Base-by-base conservation (phyloP, 257 asterid genomes). In the Eustoma russellianum region DNA sequence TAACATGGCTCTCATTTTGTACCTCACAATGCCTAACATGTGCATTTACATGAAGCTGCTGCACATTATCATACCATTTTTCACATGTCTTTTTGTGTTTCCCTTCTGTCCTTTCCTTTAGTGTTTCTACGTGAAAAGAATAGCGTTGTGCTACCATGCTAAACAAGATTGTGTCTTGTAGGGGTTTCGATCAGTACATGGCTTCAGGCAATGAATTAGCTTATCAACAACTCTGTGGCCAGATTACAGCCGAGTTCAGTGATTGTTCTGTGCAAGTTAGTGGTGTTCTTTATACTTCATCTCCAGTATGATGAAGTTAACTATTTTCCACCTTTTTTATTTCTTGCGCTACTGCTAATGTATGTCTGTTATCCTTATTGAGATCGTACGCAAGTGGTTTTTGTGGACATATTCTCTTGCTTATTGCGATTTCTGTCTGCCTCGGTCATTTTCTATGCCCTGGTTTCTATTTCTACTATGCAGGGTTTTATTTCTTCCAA, bases 201-300 rank as follows among this genome's bases (percentile, higher is more conserved):
- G 79, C 68, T 59, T 84, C 93, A 49, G 95, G 98, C 59, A 82
- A 67, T 52, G 98, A 91, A 71, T 66, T 66, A 52, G 79, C 93
- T 70, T 91, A 82, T 73, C 97, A 80, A 66, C 77, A 87, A 81
- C 86, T 91, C 67, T 91, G 98, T 75, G 70, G 85, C 54, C 87
- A 79, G 73, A 83, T 91, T 40, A 87, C 98, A 41, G 70, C 62
- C 33, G 98, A 91, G 60, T 91, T 91, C 63, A 87, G 70, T 70
- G 90, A 91, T 61, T 91, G 97, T 67, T 91, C 98, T 11, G 83
- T 76, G 70, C 88, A 86, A 86, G 98, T 84, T 24, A 67, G 81
- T 77, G 43, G 34, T 9, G 46, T 41, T 34, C 17, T 13, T 58
- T 47, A 30, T 13, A 7, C 34, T 28, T 24, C 17, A 13, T 5